Evolutionary conservation across 1,139 yeast genomes (phyloP).

Genomic region (Ashbya aceris): DNA sequence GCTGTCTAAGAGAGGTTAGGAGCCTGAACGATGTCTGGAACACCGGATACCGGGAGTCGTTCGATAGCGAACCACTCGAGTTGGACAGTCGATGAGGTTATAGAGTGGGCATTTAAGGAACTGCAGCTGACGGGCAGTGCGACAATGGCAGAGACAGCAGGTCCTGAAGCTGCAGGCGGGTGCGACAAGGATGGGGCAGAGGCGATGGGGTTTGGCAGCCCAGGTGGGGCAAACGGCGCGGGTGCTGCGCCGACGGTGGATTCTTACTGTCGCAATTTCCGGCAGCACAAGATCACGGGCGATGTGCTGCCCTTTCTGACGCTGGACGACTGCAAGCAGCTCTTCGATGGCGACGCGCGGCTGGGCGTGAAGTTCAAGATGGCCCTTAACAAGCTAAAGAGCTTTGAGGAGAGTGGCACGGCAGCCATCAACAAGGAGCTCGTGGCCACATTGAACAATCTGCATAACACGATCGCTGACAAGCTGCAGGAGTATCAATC

Average conservation of each 20-base stretch:
- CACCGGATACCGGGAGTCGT: too few species aligned
- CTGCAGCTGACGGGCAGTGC: not conserved
- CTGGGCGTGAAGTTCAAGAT: constrained; percentile 40
- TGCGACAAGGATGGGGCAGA: not conserved
- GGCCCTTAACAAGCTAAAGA: constrained; percentile 31
- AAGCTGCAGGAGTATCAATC: constrained; percentile 25
- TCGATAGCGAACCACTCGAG: too few species aligned
- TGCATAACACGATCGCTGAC: constrained; percentile 20
- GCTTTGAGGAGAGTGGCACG: constrained; percentile 6
- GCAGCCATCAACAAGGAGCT: constrained; percentile 17
- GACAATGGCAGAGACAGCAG: not conserved
- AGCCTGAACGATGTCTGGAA: too few species aligned
- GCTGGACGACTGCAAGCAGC: constrained; percentile 51
- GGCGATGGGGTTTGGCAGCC: not conserved
- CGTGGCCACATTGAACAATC: constrained; percentile 17
- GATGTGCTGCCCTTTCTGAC: constrained; percentile 49
- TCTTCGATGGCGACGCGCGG: constrained; percentile 40
- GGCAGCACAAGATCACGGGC: constrained; percentile 55
- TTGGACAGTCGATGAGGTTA: constrained; percentile 4
- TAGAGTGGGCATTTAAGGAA: not conserved
- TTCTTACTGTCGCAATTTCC: constrained; percentile 20
- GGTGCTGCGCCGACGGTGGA: not conserved
- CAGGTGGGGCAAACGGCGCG: not conserved
- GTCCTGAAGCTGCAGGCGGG: not conserved
- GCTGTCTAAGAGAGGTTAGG: too few species aligned